Base-by-base conservation (phyloP, 2,329 filamentous ascomycete species). In the Hypoxylon sp. region DNA sequence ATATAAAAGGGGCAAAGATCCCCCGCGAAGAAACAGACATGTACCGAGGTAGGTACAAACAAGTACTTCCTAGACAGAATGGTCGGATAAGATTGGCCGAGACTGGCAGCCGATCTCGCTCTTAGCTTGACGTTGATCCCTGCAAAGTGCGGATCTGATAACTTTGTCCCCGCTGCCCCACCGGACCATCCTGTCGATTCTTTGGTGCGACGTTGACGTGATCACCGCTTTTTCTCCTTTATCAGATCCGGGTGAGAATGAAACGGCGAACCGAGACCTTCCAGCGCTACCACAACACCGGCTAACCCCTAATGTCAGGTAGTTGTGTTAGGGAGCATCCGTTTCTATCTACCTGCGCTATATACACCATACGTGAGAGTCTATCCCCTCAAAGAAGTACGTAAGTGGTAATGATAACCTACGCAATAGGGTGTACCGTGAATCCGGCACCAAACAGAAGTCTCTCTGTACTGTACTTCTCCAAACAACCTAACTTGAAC, bases 101-200 rank as follows among this genome's bases (percentile, higher is more conserved):
- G 7, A 9, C 20, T 3, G n/a, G 31, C 25, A 15, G 53, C 53
- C 53, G 53, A 44, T 53, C 21, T 57, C 53, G 53, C 53, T 45
- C 42, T 26, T 48, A 26, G 35, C 8, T 44, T 11, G 2, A 26
- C n/a, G 5, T 5, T 15, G 7, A 2, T 30, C 62, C 63, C 57
- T 60, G 61, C 34, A 56, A 42, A 19, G 29, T 54, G 59, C 64
- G 64, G 64, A 66, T 66, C 64, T 62, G 64, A 66, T 66, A 66
- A 66, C 45, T 41, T 35, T 54, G 51, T 55, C 42, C 51, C 46
- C 41, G 47, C 43, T 5, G 27, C 45, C 38, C 46, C 53, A 50
- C 38, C 21, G 15, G 21, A 11, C 8, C 47, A 38, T 26, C 25
- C 17, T 21, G 12, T 29, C 16, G 19, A 20, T 44, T 42, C 2